Evolutionary conservation across 2,329 filamentous ascomycete genomes (phyloP), one percentile per base, ranked within the genome.

Genomic region (Arthrobotrys iridis): DNA sequence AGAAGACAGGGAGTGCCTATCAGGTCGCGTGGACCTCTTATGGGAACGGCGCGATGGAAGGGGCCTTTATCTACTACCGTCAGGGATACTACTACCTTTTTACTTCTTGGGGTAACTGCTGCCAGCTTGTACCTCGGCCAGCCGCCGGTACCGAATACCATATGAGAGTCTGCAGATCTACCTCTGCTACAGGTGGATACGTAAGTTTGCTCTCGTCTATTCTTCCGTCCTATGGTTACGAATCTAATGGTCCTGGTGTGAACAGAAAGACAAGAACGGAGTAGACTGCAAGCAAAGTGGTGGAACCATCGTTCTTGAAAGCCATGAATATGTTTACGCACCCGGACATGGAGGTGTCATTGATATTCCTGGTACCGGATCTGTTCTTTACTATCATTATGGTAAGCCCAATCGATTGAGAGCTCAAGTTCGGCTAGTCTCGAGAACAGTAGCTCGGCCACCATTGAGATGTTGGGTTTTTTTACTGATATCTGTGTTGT

Each of bases 321-420:
- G 84, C 11, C 88, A 91, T 77, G 86, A 82, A 4, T 86, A 82
- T 24, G 84, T 90, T 0, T 91, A 90, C 77, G 89, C 86, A 28
- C 89, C 89, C 13, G 89, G 89, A 37, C 88, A 91, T 81, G 87
- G 86, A 45, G 85, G 89, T 1, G 85, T 86, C 76, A 82, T 83
- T 1, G 87, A 89, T 72, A 81, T 83, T 58, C 80, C 82, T 0
- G 81, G 72, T 0, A 78, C 83, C 7, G 87, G 87, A 0, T 83
- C 85, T 4, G 83, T 90, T 6, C 82, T 90, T 4, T 89, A 89
- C 80, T 89, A 90, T 78, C 87, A 89, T 78, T 89, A 89, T 77
- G 82, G 82, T 81, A 77, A 81, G 76, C 22, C 28, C n/a, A n/a
- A n/a, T n/a, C n/a, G n/a, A n/a, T n/a, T n/a, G n/a, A n/a, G n/a